A percentile compares a stretch with the other conserved stretches of the same genome.
Evolutionary conservation across 2,329 filamentous ascomycete genomes (phyloP).

Genomic region (Colletotrichum theobromicola): DNA sequence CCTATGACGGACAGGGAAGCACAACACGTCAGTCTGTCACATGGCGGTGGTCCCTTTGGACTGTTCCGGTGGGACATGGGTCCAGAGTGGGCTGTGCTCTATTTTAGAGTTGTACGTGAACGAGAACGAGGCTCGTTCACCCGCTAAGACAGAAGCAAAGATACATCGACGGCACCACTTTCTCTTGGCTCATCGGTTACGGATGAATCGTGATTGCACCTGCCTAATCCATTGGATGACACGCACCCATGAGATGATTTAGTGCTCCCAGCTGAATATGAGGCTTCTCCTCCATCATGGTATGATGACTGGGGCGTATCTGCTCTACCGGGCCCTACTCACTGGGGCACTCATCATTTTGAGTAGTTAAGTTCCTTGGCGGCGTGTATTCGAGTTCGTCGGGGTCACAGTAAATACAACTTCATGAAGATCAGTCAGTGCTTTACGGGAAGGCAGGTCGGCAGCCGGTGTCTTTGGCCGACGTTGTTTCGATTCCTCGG

Average conservation of each 20-base stretch:
- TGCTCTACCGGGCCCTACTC: background rate
- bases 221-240: background rate
- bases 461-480: background rate
- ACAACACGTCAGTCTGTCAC: background rate
- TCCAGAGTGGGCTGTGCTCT: background rate
- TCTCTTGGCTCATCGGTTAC: background rate
- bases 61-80: background rate
- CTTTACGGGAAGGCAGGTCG: accelerated
- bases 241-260: background rate
- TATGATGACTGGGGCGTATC: background rate
- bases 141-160: background rate
- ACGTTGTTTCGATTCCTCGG: background rate
- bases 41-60: background rate
- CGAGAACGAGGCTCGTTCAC: background rate
- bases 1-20: background rate
- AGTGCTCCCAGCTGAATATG: background rate
- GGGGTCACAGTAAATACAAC: background rate
- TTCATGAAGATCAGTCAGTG: background rate
- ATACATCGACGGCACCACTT: background rate
- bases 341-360: background rate
- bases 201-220: background rate
- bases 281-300: background rate
- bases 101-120: background rate
- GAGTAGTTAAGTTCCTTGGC: background rate
- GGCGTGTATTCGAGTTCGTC: background rate